Evolutionary conservation across 805 yeast genomes (phyloP).

Genomic region (Zygoascus biomembranicola): DNA sequence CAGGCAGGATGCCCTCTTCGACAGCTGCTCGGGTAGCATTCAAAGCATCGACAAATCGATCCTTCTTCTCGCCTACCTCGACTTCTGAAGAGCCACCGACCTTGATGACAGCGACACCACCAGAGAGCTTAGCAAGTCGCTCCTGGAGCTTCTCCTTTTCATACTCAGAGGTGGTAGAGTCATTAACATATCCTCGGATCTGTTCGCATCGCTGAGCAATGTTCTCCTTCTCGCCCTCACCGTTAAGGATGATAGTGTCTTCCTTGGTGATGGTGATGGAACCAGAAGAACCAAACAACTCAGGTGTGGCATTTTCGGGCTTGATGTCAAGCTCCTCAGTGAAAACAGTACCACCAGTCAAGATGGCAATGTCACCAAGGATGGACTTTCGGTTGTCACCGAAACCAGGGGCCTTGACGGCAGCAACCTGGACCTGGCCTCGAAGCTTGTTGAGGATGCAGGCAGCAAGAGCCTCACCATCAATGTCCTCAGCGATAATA

Average conservation of each 20-base stretch:
- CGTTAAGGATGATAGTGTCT: slow-evolving; percentile 90
- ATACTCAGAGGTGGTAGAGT: slow-evolving; percentile 68
- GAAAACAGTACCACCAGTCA: slow-evolving; percentile 81
- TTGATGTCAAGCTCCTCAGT: slow-evolving; percentile 93
- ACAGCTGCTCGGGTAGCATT: slow-evolving; percentile 99
- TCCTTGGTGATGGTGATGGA: slow-evolving; percentile 89
- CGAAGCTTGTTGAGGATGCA: slow-evolving; percentile 94
- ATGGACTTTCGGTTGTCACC: slow-evolving; percentile 98
- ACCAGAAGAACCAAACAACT: slow-evolving; percentile 85
- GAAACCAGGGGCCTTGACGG: slow-evolving; percentile 97
- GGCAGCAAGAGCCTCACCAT: slow-evolving; percentile 98
- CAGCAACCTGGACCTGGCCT: slow-evolving; percentile 96
- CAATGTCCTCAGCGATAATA: slow-evolving; percentile 91
- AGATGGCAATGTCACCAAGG: slow-evolving; percentile 88
- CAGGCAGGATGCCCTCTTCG: slow-evolving; percentile 97
- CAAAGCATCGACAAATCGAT: slow-evolving; percentile 95
- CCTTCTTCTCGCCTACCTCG: slow-evolving; percentile 99
- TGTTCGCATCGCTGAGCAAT: slow-evolving; percentile 86
- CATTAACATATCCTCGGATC: slow-evolving; percentile 73
- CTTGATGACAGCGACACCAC: slow-evolving; percentile 97
- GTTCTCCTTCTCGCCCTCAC: slow-evolving; percentile 78
- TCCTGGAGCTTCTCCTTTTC: slow-evolving; percentile 96
- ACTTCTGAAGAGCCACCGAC: slow-evolving; percentile 97
- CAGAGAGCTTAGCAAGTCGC: slow-evolving; percentile 92
- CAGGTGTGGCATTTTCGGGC: slow-evolving; percentile 89